phyloP scores from a whole-genome alignment of 306 rosid species.

The Datisca glomerata region DNA sequence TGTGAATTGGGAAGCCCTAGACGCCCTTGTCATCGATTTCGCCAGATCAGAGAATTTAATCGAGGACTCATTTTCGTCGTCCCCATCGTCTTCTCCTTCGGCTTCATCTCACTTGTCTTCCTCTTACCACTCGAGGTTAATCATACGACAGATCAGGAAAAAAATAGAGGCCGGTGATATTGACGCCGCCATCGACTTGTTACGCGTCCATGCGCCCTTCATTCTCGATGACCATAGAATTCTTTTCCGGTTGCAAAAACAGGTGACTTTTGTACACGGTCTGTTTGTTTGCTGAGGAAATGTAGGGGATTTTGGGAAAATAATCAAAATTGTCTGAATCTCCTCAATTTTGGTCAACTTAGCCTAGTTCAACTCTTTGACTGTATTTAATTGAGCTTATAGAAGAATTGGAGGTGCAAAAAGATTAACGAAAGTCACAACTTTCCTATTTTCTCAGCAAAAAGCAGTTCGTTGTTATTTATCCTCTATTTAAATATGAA shows the following conservation, averaged over 20 bases:
- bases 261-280: constrained; percentile 32
- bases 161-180: constrained; percentile 58
- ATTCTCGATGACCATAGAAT: constrained; percentile 70
- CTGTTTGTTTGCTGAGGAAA: constrained; percentile 2
- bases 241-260: constrained; percentile 90
- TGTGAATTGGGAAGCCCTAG: constrained; percentile 93
- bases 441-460: too few species aligned
- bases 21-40: constrained; percentile 67
- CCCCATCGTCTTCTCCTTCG: constrained; percentile 26
- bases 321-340: too few species aligned
- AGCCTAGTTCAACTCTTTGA: not conserved
- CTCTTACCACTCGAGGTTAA: constrained; percentile 65
- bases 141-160: constrained; percentile 78
- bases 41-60: constrained; percentile 87
- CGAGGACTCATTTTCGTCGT: constrained; percentile 29
- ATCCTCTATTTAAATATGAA: not conserved
- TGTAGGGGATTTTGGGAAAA: not conserved
- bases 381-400: not conserved
- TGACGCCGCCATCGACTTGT: constrained; percentile 60
- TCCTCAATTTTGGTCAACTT: not conserved
- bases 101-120: constrained; percentile 61
- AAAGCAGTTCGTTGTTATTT: not conserved
- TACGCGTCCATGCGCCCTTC: constrained; percentile 72
- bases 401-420: not conserved
- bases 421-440: not conserved